Percentiles rank a stretch among this genome's conserved stretches.
Conservation (phyloP, 495 filamentous ascomycete genomes). For the Elaphomyces granulatus region DNA sequence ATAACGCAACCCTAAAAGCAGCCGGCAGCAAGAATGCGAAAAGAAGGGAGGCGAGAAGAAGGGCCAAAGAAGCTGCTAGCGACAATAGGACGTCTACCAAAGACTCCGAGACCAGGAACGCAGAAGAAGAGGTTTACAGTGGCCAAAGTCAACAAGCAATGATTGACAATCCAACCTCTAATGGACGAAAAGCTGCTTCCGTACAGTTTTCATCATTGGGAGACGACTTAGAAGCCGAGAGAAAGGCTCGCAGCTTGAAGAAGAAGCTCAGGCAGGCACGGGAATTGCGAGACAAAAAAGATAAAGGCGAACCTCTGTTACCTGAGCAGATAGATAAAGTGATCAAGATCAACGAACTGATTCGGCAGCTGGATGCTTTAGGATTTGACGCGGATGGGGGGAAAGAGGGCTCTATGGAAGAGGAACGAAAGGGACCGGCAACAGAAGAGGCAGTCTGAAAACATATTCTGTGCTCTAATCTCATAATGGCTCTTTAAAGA, state of each 20-base stretch:
- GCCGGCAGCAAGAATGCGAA: conserved; percentile 87
- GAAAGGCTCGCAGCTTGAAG: conserved; percentile 76
- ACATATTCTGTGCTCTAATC: no score
- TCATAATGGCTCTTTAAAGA: no score
- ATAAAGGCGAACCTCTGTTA: conserved; percentile 62
- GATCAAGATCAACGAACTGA: conserved; percentile 87
- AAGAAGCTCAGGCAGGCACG: conserved; percentile 93
- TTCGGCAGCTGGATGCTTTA: conserved; percentile 71
- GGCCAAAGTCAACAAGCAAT: conserved; percentile 10
- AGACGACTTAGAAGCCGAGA: conserved; percentile 62
- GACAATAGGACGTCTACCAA: conserved; percentile 21
- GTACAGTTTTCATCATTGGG: no score
- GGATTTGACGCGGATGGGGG: conserved; percentile 64
- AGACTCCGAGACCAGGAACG: conserved; percentile 8
- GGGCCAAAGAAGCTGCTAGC: conserved; percentile 45
- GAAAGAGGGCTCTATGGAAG: no score
- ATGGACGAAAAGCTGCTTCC: conserved; percentile 3
- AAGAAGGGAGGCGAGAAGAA: conserved; percentile 75
- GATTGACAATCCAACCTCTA: not conserved
- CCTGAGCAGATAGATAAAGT: conserved; percentile 97
- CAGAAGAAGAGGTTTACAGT: conserved; percentile 19
- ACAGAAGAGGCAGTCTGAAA: no score
- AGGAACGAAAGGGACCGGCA: no score
- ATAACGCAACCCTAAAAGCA: conserved; percentile 24
- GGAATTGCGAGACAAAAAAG: conserved; percentile 83